Evolutionary conservation across 2,329 filamentous ascomycete species (phyloP).

Genomic region (Cercospora sp.): DNA sequence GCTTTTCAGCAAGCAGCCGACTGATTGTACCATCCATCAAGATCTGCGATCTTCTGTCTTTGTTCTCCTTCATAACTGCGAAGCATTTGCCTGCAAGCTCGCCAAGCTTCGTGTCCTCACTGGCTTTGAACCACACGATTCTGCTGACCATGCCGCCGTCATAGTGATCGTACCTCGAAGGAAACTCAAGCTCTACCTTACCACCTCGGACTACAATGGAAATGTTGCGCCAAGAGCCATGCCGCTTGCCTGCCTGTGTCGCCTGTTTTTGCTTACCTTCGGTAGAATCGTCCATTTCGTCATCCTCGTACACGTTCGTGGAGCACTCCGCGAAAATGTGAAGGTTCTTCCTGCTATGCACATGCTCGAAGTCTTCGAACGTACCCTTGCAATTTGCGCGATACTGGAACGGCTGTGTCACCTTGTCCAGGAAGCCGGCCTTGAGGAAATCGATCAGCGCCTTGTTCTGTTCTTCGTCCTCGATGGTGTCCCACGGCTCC

Average conservation of each 20-base stretch:
- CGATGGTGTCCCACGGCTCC: not conserved
- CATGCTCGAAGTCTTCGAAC: not conserved
- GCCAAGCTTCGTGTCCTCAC: not conserved
- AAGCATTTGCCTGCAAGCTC: not conserved
- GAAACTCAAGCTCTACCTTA: not conserved
- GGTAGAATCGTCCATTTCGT: not conserved
- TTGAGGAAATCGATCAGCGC: not conserved
- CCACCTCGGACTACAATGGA: not conserved
- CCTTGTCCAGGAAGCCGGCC: not conserved
- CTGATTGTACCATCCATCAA: not conserved
- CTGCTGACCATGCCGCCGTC: not conserved
- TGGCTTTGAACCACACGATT: not conserved
- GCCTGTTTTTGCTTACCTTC: not conserved
- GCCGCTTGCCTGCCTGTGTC: not conserved
- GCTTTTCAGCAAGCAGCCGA: not conserved
- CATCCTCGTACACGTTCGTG: not conserved
- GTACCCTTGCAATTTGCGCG: not conserved
- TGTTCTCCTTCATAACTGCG: not conserved
- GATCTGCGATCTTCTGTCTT: not conserved
- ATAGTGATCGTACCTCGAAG: not conserved
- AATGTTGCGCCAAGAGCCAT: not conserved
- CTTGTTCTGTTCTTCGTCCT: slow-evolving; percentile 1
- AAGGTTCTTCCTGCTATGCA: not conserved
- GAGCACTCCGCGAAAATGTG: not conserved
- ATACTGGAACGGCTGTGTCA: not conserved